These are phyloP conservation scores for Barbatosphaeria neglecta DNA, from an alignment of 495 filamentous ascomycete genomes.

Conservation along the genomic window DNA sequence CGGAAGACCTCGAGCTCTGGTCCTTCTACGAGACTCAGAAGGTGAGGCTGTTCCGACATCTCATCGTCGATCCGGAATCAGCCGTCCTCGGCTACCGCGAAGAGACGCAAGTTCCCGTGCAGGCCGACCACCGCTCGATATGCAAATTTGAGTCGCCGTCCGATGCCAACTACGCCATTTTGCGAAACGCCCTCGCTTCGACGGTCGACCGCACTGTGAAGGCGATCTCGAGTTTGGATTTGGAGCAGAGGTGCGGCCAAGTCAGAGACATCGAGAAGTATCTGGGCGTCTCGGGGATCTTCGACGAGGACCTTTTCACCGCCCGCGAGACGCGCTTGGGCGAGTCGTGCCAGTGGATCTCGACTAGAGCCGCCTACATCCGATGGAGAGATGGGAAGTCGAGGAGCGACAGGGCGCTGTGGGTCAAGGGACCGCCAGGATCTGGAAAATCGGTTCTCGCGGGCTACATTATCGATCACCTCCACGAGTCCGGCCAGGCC, in stretches of 20 bases:
- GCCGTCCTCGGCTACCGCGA: slow-evolving; percentile 23
- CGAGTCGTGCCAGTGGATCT: slow-evolving; percentile 3
- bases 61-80: slow-evolving; percentile 28
- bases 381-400: not conserved
- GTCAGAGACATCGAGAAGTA: slow-evolving; percentile 12
- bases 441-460: slow-evolving; percentile 3
- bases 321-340: not conserved
- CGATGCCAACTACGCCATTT: slow-evolving; percentile 1
- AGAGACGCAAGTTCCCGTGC: slow-evolving; percentile 18
- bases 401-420: not conserved
- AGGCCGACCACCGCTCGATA: slow-evolving; percentile 24
- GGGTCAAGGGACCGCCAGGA: slow-evolving; percentile 2
- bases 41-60: slow-evolving; percentile 9
- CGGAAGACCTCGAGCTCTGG: slow-evolving; percentile 13
- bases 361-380: not conserved
- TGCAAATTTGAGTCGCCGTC: slow-evolving; percentile 1
- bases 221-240: not conserved
- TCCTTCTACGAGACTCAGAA: slow-evolving; percentile 32
- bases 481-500: not conserved
- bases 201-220: not conserved
- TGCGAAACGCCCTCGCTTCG: not conserved
- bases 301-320: slow-evolving; percentile 2
- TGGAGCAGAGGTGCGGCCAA: not conserved
- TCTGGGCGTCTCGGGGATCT: slow-evolving; percentile 9
- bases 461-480: not conserved